These are phyloP conservation scores for Apium graveolens DNA, from an alignment of 129 eudicot species.

Conservation along the genomic window DNA sequence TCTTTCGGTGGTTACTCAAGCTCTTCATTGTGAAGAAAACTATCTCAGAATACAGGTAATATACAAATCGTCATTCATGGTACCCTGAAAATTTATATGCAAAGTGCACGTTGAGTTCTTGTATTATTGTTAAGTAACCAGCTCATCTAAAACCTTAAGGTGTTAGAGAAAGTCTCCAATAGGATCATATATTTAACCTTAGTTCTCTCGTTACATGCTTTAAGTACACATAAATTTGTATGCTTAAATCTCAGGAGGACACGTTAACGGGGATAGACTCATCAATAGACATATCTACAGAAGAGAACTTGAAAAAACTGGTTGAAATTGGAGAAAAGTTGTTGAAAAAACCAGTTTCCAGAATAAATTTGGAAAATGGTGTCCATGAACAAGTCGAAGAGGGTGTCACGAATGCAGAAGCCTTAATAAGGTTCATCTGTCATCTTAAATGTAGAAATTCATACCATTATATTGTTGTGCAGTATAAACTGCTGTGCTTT, in stretches of 20 bases:
- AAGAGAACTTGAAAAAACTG: constrained; percentile 39
- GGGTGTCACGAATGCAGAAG: constrained; percentile 35
- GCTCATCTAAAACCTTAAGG: no score
- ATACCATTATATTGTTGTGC: no score
- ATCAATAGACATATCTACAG: constrained; percentile 44
- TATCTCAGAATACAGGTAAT: constrained; percentile 52
- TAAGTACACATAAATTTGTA: neutral
- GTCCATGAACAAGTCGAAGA: constrained; percentile 21
- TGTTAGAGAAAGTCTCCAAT: no score
- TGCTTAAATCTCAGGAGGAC: constrained; percentile 27
- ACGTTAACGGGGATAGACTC: constrained; percentile 35
- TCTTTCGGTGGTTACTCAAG: constrained; percentile 32
- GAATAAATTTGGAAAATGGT: constrained; percentile 40
- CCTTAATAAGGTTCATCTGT: constrained; percentile 35
- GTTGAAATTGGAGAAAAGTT: constrained; percentile 35
- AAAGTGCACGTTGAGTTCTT: no score
- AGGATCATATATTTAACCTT: no score
- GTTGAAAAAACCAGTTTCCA: constrained; percentile 46
- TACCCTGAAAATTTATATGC: no score
- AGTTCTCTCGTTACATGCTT: neutral
- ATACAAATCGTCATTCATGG: neutral
- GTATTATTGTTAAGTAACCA: no score
- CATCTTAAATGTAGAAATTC: no score
- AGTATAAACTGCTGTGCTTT: no score
- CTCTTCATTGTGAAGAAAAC: constrained; percentile 33